A percentile compares a stretch with the other conserved stretches of the same genome.
These are phyloP conservation scores for Plantago ovata DNA, from an alignment of 257 asterid species.

Conservation along the genomic window DNA sequence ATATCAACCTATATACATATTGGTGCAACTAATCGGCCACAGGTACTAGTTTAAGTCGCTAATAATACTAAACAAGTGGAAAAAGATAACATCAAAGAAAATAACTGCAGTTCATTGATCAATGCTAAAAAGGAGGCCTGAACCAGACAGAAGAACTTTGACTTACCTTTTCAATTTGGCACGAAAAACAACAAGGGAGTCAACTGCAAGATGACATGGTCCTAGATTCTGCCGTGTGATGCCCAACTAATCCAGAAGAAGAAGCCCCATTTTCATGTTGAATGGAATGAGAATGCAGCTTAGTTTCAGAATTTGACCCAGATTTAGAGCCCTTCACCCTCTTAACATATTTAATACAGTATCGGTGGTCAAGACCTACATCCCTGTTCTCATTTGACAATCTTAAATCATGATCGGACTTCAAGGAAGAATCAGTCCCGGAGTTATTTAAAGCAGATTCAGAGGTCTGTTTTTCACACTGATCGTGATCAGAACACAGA, in stretches of 20 bases:
- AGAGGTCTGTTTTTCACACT: constrained; percentile 22
- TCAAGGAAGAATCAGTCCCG: constrained; percentile 16
- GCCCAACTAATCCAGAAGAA: neutral
- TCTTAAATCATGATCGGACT: constrained; percentile 21
- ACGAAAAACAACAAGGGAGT: neutral
- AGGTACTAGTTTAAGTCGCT: too few species aligned
- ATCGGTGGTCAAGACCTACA: constrained; percentile 25
- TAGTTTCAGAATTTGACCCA: constrained; percentile 21
- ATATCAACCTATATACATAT: too few species aligned
- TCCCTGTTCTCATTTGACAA: constrained; percentile 20
- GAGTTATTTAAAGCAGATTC: constrained; percentile 21
- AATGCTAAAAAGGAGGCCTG: too few species aligned
- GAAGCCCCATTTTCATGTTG: constrained; percentile 4
- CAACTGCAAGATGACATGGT: constrained; percentile 18
- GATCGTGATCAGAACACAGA: constrained; percentile 13
- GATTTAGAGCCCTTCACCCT: constrained; percentile 31
- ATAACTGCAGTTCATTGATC: too few species aligned
- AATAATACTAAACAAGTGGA: too few species aligned
- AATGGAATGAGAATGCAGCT: neutral
- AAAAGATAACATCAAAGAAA: too few species aligned
- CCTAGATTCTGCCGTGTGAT: constrained; percentile 3
- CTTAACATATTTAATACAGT: constrained; percentile 32
- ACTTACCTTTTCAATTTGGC: neutral
- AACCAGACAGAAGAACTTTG: too few species aligned
- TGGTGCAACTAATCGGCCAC: too few species aligned